These are phyloP conservation scores for Euphorbia tirucalli DNA, from an alignment of 345 rosid genomes.

Conservation along the genomic window DNA sequence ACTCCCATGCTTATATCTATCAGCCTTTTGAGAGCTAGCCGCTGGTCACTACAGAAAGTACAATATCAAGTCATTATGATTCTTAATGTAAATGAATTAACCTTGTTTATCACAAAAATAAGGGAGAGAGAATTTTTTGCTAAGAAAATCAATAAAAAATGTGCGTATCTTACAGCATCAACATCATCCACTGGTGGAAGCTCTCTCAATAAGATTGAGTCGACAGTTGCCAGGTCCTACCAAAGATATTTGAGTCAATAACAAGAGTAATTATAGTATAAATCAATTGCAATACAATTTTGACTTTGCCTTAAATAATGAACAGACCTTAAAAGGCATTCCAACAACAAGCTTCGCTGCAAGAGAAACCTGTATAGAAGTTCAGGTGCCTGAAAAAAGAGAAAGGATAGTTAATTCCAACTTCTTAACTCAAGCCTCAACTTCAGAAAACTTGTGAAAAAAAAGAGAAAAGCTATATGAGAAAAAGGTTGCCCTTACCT, in stretches of 20 bases:
- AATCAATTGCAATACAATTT: neutral
- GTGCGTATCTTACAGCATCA: constrained; percentile 64
- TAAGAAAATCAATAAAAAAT: constrained; percentile 12
- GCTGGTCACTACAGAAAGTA: constrained; percentile 42
- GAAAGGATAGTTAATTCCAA: neutral
- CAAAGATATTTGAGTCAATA: constrained; percentile 20
- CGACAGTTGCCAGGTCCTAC: constrained; percentile 95
- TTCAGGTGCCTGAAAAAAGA: constrained; percentile 62
- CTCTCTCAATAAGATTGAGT: constrained; percentile 80
- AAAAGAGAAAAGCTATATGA: neutral
- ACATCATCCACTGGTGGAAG: constrained; percentile 81
- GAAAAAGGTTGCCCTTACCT: constrained; percentile 38
- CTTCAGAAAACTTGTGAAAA: too few species aligned
- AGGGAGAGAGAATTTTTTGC: neutral
- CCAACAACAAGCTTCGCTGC: constrained; percentile 89
- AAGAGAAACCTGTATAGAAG: constrained; percentile 84
- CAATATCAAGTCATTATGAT: constrained; percentile 21
- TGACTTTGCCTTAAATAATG: constrained; percentile 13
- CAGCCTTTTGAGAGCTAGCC: constrained; percentile 89
- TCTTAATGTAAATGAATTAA: constrained; percentile 3
- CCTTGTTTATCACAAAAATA: constrained; percentile 2
- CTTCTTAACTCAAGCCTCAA: neutral
- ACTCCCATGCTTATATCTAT: constrained; percentile 92
- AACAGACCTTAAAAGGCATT: constrained; percentile 92
- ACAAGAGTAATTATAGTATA: constrained; percentile 4